Conservation (phyloP, 2,329 filamentous ascomycete species). For the Calycina marina region DNA sequence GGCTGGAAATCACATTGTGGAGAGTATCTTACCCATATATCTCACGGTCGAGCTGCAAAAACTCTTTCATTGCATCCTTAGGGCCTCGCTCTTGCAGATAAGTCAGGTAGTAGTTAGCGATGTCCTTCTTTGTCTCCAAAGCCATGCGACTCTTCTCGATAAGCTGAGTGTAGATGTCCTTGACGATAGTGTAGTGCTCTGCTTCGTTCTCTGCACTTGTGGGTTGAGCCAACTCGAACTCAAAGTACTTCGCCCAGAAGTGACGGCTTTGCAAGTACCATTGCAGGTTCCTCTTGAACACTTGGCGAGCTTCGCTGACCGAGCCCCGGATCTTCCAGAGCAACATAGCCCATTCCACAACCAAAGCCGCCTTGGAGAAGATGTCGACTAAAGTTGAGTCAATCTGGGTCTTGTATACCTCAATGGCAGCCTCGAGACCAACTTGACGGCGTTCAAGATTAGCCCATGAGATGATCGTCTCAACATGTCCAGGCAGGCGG, state of each 20-base stretch:
- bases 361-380: slow-evolving; percentile 72
- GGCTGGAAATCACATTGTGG: too few species aligned
- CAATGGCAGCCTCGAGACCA: slow-evolving; percentile 71
- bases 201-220: slow-evolving; percentile 48
- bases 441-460: slow-evolving; percentile 74
- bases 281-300: slow-evolving; percentile 71
- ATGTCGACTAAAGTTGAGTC: slow-evolving; percentile 57
- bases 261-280: slow-evolving; percentile 73
- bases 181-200: slow-evolving; percentile 58
- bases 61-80: slow-evolving; percentile 75
- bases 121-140: slow-evolving; percentile 51
- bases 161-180: slow-evolving; percentile 64
- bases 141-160: slow-evolving; percentile 58
- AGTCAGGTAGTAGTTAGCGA: slow-evolving; percentile 65
- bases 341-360: slow-evolving; percentile 76
- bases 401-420: slow-evolving; percentile 69
- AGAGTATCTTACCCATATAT: slow-evolving; percentile 57
- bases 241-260: slow-evolving; percentile 83
- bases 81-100: slow-evolving; percentile 75
- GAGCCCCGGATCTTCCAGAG: slow-evolving; percentile 80
- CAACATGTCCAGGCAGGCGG: slow-evolving; percentile 65
- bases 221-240: slow-evolving; percentile 79
- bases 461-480: slow-evolving; percentile 77
- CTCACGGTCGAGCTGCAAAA: slow-evolving; percentile 68
- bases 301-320: slow-evolving; percentile 63